phyloP scores from a whole-genome alignment of 176 grass and related monocot genomes.

The Bonia amplexicaulis region DNA sequence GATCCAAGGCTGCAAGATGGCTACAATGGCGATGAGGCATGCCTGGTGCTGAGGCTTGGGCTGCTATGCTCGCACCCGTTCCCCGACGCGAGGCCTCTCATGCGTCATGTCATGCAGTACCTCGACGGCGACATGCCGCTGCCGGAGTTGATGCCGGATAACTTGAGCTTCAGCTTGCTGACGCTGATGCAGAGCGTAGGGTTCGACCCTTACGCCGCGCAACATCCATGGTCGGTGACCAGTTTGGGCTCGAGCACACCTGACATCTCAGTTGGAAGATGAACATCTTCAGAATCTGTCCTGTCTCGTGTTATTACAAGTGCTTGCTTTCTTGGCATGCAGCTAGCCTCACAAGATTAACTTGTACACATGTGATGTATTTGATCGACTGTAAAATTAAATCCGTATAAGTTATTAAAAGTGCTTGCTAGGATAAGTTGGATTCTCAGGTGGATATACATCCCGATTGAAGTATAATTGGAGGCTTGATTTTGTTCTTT shows the following conservation, averaged over 20 bases:
- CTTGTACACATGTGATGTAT: not conserved
- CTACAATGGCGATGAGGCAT: not conserved
- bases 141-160: not conserved
- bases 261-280: conserved; percentile 1
- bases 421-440: not conserved
- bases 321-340: not conserved
- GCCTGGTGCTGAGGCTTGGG: not conserved
- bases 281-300: not conserved
- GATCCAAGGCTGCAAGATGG: not conserved
- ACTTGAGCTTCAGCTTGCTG: not conserved
- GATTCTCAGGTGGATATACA: not conserved
- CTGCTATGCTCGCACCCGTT: conserved; percentile 40
- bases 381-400: not conserved
- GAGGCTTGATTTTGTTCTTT: not conserved
- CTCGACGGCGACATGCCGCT: conserved; percentile 24
- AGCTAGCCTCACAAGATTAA: not conserved
- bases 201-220: not conserved
- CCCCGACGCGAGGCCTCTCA: conserved; percentile 5
- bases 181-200: not conserved
- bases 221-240: not conserved
- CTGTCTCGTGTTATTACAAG: not conserved
- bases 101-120: conserved; percentile 32
- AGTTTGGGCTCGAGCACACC: not conserved
- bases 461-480: not conserved
- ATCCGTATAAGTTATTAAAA: not conserved